phyloP scores from a whole-genome alignment of 2,329 filamentous ascomycete species.

The Leptographium galeiforme region DNA sequence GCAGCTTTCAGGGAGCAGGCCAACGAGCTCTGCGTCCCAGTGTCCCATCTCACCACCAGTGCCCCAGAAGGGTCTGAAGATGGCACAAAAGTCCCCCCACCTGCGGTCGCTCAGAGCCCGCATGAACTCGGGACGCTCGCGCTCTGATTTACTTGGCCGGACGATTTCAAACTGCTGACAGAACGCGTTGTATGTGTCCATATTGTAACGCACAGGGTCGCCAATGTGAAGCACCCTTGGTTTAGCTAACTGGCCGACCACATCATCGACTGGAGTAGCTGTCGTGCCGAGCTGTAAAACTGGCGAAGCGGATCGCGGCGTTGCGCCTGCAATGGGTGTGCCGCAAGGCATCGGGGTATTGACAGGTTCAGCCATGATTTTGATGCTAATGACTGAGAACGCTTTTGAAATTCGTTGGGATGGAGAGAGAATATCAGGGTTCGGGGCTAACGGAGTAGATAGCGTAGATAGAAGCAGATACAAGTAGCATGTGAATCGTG shows the following conservation, averaged over 20 bases:
- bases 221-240: conserved; percentile 56
- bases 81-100: conserved; percentile 41
- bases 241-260: neutral
- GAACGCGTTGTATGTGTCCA: conserved; percentile 30
- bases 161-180: conserved; percentile 32
- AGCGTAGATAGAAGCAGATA: neutral
- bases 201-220: conserved; percentile 43
- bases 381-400: neutral
- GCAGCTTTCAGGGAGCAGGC: conserved; percentile 38
- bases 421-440: neutral
- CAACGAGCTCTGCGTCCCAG: conserved; percentile 14
- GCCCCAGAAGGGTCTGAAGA: conserved; percentile 14
- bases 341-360: conserved; percentile 16
- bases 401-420: neutral
- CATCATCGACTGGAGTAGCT: too few relatives aligned
- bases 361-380: conserved; percentile 17
- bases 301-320: conserved; percentile 17
- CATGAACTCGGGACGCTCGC: conserved; percentile 34
- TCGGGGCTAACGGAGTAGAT: neutral
- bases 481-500: neutral
- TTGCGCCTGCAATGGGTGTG: conserved; percentile 17
- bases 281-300: neutral
- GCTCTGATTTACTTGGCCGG: conserved; percentile 29
- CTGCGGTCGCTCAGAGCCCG: conserved; percentile 32
- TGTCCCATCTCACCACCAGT: conserved; percentile 14